Evolutionary conservation across 305 asterid genomes (phyloP), one percentile per base, ranked within the genome.

Genomic region (Caryopteris hybrid): DNA sequence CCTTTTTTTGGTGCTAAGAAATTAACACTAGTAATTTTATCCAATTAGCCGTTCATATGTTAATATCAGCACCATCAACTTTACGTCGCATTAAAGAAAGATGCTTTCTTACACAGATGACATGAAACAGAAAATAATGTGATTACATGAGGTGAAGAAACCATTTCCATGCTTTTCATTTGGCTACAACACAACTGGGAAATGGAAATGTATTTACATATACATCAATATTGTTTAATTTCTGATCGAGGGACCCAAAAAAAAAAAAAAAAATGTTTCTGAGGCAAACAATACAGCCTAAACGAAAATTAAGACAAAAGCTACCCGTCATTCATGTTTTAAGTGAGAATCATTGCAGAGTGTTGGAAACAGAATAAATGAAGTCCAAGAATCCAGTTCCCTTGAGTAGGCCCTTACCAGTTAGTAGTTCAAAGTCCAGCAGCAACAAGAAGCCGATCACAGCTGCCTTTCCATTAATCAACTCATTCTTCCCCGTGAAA

Each of bases 381-480:
- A 94, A 94, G 77, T 91, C 99, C 95, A 94, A 81, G 90, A 94
- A 86, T 25, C 97, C 99, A 27, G 99, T 91, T 74, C 97, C 99
- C 76, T 82, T 87, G 69, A 91, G 96, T 10, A 94, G 71, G 22
- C 99, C 97, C 80, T 85, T 86, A 42, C 99, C 99, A 3, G 97
- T 91, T 77, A 94, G 56, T 6, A 94, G 96, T 67, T 94, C 97
- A 55, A 94, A 87, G 79, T 89, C 99, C 81, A 94, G 71, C 48
- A 94, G 90, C 91, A 94, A 47, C 18, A 94, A 79, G 82, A 91
- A 94, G 13, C 97, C 96, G 11, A 91, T 80, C n/a, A 70, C 81
- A 29, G 99, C 97, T 46, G 99, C 96, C 79, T 86, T 94, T 25
- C 99, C 97, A 25, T 94, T 89, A 51, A 94, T 94, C 85, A 82